These are phyloP conservation scores for Pezicula radicicola DNA, from an alignment of 2,329 filamentous ascomycete genomes.

Conservation along the genomic window DNA sequence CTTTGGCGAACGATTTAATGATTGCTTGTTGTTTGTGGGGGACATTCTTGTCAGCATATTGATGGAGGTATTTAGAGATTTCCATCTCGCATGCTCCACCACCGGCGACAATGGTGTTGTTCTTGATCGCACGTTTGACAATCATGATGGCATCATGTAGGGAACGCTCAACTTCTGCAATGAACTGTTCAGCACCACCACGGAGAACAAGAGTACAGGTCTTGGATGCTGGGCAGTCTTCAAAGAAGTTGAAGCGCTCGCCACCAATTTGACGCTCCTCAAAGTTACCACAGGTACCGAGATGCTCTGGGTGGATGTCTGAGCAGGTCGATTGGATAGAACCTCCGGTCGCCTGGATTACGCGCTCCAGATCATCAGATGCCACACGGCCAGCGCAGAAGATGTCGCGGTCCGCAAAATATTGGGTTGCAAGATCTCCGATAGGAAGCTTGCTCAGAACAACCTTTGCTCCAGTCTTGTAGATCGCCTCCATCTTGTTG, in stretches of 20 bases:
- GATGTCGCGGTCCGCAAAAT: constrained; percentile 95
- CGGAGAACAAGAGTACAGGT: constrained; percentile 95
- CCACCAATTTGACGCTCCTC: constrained; percentile 97
- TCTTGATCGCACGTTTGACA: constrained; percentile 95
- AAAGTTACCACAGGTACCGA: constrained; percentile 86
- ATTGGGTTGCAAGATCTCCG: constrained; percentile 95
- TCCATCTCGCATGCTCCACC: constrained; percentile 97
- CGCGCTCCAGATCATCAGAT: constrained; percentile 89
- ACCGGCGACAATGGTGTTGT: constrained; percentile 90
- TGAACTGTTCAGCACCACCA: constrained; percentile 97
- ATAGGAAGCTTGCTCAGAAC: constrained; percentile 97
- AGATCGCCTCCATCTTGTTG: constrained; percentile 95
- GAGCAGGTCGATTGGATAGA: constrained; percentile 94
- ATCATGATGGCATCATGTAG: constrained; percentile 99
- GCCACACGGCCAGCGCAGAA: constrained; percentile 96
- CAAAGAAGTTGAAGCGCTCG: constrained; percentile 98
- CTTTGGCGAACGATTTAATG: constrained; percentile 97
- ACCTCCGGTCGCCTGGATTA: constrained; percentile 91
- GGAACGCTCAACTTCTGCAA: constrained; percentile 95
- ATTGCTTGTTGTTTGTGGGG: constrained; percentile 94
- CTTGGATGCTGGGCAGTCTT: constrained; percentile 91
- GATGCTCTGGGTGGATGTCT: constrained; percentile 83
- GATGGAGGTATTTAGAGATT: constrained; percentile 87
- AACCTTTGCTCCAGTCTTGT: constrained; percentile 94
- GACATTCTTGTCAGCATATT: constrained; percentile 88